These are phyloP conservation scores for Pseudogymnoascus pannorum DNA, from an alignment of 2,329 filamentous ascomycete genomes.

Conservation along the genomic window DNA sequence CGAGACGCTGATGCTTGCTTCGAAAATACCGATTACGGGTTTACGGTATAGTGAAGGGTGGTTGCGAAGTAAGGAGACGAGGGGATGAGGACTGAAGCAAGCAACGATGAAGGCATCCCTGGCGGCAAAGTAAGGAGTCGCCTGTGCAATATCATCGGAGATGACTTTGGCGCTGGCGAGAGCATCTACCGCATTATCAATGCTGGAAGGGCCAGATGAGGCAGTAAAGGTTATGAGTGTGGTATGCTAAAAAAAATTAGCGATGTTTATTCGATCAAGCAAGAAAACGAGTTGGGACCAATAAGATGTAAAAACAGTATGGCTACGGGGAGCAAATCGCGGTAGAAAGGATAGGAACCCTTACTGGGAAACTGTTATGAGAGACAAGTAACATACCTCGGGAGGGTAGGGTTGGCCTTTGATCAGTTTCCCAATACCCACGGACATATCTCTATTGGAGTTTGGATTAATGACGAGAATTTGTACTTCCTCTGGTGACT, in stretches of 20 bases:
- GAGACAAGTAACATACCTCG: not conserved
- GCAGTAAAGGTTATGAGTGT: constrained; percentile 60
- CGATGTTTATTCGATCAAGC: not conserved
- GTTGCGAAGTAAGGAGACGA: constrained; percentile 55
- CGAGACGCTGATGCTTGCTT: constrained; percentile 58
- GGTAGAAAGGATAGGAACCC: too few species aligned
- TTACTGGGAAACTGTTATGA: too few species aligned
- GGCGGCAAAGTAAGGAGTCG: constrained; percentile 15
- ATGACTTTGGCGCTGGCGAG: constrained; percentile 55
- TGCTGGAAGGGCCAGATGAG: constrained; percentile 60
- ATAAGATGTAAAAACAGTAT: not conserved
- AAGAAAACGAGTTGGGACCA: not conserved
- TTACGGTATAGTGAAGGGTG: constrained; percentile 28
- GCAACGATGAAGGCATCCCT: constrained; percentile 79
- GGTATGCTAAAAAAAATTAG: constrained; percentile 17
- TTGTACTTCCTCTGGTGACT: constrained; percentile 37
- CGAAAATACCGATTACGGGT: constrained; percentile 76
- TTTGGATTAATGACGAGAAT: constrained; percentile 70
- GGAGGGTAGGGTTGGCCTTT: constrained; percentile 19
- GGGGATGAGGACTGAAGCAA: constrained; percentile 79
- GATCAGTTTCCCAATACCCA: constrained; percentile 49
- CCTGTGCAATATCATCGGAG: constrained; percentile 40
- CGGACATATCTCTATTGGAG: constrained; percentile 65
- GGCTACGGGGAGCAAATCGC: not conserved
- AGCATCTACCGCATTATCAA: constrained; percentile 69